phyloP scores from a whole-genome alignment of 1,284 basidiomycete genomes.

The Marasmius fiardii region DNA sequence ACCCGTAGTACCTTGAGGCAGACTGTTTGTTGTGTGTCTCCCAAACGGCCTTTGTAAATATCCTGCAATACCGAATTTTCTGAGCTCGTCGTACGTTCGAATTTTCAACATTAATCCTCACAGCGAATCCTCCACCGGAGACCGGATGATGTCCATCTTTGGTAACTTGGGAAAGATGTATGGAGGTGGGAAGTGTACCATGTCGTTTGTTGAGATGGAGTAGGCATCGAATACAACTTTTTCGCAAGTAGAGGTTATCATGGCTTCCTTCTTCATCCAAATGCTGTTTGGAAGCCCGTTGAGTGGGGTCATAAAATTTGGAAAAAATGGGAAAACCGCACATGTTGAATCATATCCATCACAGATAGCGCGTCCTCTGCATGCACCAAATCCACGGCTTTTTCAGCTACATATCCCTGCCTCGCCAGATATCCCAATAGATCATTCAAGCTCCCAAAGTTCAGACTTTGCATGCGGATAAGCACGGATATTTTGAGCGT shows the following conservation, averaged over 20 bases:
- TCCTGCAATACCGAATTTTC: background rate
- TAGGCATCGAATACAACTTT: background rate
- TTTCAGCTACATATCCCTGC: background rate
- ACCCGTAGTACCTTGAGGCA: background rate
- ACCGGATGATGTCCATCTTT: conserved; percentile 4
- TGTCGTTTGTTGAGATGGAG: no score
- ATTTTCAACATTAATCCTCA: background rate
- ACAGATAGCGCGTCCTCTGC: background rate
- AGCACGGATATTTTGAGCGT: background rate
- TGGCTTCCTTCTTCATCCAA: background rate
- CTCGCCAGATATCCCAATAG: background rate
- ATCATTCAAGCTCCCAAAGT: background rate
- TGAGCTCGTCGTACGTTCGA: background rate
- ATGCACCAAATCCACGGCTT: background rate
- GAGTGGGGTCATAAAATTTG: background rate
- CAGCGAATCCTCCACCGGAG: conserved; percentile 7
- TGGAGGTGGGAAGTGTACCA: background rate
- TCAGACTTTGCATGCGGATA: background rate
- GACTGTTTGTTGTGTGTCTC: no score
- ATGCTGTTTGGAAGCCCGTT: background rate
- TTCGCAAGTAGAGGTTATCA: background rate
- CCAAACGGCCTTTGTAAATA: conserved; percentile 7
- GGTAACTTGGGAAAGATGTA: background rate
- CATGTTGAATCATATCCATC: background rate
- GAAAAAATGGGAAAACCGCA: background rate